Conservation (phyloP, 164 flowering plant genomes). For the Saururus chinensis region DNA sequence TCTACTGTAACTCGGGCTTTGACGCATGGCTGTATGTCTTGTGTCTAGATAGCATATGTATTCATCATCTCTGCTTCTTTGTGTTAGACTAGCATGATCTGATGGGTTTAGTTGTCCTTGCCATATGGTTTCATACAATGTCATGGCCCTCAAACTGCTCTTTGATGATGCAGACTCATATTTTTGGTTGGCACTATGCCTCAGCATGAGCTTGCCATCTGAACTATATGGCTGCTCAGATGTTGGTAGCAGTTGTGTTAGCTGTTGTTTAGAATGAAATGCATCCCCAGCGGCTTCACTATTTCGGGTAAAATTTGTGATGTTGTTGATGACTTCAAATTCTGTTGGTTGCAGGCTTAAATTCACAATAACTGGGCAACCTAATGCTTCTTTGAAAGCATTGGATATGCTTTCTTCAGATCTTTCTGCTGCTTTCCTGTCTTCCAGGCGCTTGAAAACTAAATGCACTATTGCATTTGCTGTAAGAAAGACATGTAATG, state of each 20-base stretch:
- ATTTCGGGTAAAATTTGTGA: not conserved
- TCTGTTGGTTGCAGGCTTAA: constrained; percentile 23
- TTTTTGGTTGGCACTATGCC: constrained; percentile 8
- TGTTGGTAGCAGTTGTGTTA: constrained; percentile 3
- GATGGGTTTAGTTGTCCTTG: constrained; percentile 11
- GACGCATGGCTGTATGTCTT: not conserved
- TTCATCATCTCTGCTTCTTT: constrained; percentile 7
- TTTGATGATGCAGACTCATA: constrained; percentile 7
- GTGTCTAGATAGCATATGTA: not conserved
- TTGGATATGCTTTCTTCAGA: constrained; percentile 24
- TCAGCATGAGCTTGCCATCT: constrained; percentile 1
- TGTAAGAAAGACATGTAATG: constrained; percentile 5
- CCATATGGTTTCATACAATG: too few relatives aligned
- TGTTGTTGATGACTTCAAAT: constrained; percentile 4
- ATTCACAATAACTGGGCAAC: constrained; percentile 23
- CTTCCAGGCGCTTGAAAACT: constrained; percentile 22
- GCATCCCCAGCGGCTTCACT: constrained; percentile 4
- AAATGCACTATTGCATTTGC: constrained; percentile 32
- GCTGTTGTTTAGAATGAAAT: constrained; percentile 4
- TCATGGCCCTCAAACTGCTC: constrained; percentile 4
- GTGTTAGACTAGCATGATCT: constrained; percentile 8
- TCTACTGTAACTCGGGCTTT: not conserved
- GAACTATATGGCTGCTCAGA: constrained; percentile 5
- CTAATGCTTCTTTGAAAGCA: constrained; percentile 18
- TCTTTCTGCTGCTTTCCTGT: constrained; percentile 23